Evolutionary conservation across 1,284 basidiomycete genomes (phyloP).

Genomic region (Ceratobasidium sp.): DNA sequence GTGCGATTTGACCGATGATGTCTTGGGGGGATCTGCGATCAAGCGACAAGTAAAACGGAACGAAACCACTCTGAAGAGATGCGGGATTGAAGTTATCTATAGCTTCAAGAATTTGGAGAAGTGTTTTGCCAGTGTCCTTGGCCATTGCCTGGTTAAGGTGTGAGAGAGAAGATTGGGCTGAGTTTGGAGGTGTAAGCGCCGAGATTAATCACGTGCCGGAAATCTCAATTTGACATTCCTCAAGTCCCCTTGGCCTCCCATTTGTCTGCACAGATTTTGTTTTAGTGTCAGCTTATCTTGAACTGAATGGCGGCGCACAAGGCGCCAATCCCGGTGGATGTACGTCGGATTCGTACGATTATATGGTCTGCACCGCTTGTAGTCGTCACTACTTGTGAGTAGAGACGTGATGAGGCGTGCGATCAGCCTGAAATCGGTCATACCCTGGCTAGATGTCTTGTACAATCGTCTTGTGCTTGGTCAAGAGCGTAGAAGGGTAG

Average conservation of each 20-base stretch:
- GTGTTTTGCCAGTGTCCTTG: conserved; percentile 51
- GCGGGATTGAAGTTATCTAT: conserved; percentile 70
- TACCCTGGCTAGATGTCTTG: conserved; percentile 65
- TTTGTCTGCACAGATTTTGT: not conserved
- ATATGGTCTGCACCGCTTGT: conserved; percentile 74
- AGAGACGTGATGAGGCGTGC: conserved; percentile 49
- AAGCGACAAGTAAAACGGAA: conserved; percentile 50
- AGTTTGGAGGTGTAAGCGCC: not conserved
- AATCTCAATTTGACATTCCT: conserved; percentile 12
- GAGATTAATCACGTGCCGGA: not conserved
- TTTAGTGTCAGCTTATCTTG: not conserved
- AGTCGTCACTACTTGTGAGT: conserved; percentile 67
- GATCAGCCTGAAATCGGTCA: conserved; percentile 47
- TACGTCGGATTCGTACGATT: conserved; percentile 69
- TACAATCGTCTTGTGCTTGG: conserved; percentile 75
- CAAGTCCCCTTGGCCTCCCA: not conserved
- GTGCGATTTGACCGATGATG: conserved; percentile 59
- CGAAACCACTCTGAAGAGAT: conserved; percentile 56
- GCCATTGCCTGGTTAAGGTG: not conserved
- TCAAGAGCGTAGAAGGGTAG: conserved; percentile 65
- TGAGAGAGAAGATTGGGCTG: not conserved
- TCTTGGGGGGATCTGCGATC: conserved; percentile 31
- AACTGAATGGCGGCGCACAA: not conserved
- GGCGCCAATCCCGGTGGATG: conserved; percentile 50
- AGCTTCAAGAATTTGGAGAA: conserved; percentile 70